A percentile compares a stretch with the other conserved stretches of the same genome.
These are phyloP conservation scores for Delonix regia DNA, from an alignment of 306 rosid species.

Conservation along the genomic window DNA sequence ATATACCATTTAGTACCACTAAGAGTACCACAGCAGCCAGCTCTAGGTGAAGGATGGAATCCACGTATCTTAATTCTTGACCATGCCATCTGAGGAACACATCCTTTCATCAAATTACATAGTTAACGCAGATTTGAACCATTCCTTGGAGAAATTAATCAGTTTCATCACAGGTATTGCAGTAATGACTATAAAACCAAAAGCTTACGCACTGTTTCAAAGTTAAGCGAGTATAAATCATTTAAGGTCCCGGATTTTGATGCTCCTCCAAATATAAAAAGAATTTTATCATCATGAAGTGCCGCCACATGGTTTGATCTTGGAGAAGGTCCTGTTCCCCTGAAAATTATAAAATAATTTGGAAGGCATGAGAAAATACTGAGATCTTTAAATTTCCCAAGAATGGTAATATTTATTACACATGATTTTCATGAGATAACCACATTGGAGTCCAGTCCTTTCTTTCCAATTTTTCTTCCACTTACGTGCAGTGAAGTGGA, in stretches of 20 bases:
- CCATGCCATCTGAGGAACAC: constrained; percentile 85
- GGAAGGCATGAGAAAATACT: neutral
- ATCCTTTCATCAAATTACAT: constrained; percentile 38
- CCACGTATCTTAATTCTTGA: constrained; percentile 83
- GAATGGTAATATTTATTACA: constrained; percentile 18
- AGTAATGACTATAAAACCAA: constrained; percentile 16
- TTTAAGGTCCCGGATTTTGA: constrained; percentile 82
- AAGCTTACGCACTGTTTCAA: constrained; percentile 77
- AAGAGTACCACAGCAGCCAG: constrained; percentile 82
- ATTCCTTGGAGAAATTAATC: constrained; percentile 29
- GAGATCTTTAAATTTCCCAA: constrained; percentile 6
- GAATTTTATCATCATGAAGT: constrained; percentile 81
- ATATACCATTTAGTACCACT: constrained; percentile 95
- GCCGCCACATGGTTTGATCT: constrained; percentile 89
- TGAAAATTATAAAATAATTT: constrained; percentile 39
- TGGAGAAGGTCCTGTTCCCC: constrained; percentile 90
- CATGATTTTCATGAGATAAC: constrained; percentile 9
- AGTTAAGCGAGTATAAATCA: constrained; percentile 90
- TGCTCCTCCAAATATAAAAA: constrained; percentile 83
- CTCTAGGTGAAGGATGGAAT: constrained; percentile 92
- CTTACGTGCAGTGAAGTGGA: constrained; percentile 90
- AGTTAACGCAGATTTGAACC: constrained; percentile 22
- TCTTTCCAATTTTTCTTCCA: constrained; percentile 11
- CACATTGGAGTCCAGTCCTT: constrained; percentile 3
- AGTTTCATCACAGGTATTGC: constrained; percentile 14